Base-by-base conservation (phyloP, 2,329 filamentous ascomycete genomes). In the Colletotrichum neosansevieriae region DNA sequence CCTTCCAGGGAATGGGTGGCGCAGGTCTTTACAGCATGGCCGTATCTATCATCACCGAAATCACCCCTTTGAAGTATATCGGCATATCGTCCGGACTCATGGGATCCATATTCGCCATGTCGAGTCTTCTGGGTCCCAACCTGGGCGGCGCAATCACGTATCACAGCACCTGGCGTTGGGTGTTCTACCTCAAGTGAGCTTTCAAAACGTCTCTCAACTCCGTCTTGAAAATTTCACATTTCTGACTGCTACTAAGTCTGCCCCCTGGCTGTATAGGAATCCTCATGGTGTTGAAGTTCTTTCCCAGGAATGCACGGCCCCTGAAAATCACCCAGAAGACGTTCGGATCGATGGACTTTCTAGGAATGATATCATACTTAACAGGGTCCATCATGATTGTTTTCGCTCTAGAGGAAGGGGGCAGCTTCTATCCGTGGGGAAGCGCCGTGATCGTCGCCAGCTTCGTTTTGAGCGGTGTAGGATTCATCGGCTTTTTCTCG, bases 1-100 rank as follows among this genome's bases (percentile, higher is more conserved):
- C 78, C 1, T 74, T 81, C 19, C 82, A 84, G 72, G 82, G 83
- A 12, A 77, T 84, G 1, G 82, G 83, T 9, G 82, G 78, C 17
- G 83, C 82, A 2, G 83, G 81, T 0, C 80, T 84, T 11, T 84
- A 83, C 70, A 78, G 81, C 6, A 75, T 85, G 36, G 77, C 78
- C 15, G 76, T 74, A 6, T 56, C 51, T 3, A n/a, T 56, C 13
- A 36, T 56, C 29, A 36, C 36, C 2, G 51, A 56, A 11, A 56
- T 56, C 29, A 56, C 51, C 5, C 51, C 51, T 17, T 21, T 56
- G 51, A 56, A 40, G 17, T 56, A 36, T 21, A 56, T 56, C 15
- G 51, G 51, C 6, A 13, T 56, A 19, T 36, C 51, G 1, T 36
- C 51, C 29, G 51, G 51, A 29, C 6, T 56, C 11, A 56, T 56